Conservation (phyloP, 176 grass and related monocot genomes). For the Dendrocalamus sinicus region DNA sequence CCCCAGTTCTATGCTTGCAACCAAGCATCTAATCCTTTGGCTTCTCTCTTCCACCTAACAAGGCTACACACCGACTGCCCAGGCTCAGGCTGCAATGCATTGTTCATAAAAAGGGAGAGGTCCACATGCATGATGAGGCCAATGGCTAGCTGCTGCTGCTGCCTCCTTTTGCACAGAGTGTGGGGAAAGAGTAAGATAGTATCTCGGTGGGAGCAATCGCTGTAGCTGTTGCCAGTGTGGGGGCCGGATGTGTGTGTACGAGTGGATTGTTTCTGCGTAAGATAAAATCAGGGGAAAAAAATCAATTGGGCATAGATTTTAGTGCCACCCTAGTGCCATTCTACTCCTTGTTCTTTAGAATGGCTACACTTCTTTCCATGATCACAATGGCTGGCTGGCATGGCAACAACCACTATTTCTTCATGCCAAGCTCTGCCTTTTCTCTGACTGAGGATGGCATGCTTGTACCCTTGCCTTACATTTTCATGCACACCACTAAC, state of each 20-base stretch:
- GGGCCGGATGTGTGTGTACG: background rate
- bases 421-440: constrained; percentile 35
- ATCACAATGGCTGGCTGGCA: background rate
- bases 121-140: constrained; percentile 45
- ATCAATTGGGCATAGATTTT: constrained; percentile 26
- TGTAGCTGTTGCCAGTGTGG: constrained; percentile 23
- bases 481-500: background rate
- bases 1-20: background rate
- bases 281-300: background rate
- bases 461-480: constrained; percentile 40
- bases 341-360: constrained; percentile 30
- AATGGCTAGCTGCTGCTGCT: constrained; percentile 1
- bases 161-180: constrained; percentile 31
- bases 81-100: constrained; percentile 2
- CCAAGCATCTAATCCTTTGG: constrained; percentile 45
- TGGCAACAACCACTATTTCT: constrained; percentile 28
- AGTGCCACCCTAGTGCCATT: constrained; percentile 45
- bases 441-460: constrained; percentile 25
- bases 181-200: constrained; percentile 36
- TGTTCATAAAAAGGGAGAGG: constrained; percentile 16
- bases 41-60: constrained; percentile 51
- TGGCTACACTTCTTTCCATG: constrained; percentile 51
- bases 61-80: background rate
- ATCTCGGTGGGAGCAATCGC: constrained; percentile 41
- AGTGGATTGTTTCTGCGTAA: constrained; percentile 9